Evolutionary conservation across 495 filamentous ascomycete species (phyloP), one percentile per base, ranked within the genome.

Genomic region (Podospora appendiculata): DNA sequence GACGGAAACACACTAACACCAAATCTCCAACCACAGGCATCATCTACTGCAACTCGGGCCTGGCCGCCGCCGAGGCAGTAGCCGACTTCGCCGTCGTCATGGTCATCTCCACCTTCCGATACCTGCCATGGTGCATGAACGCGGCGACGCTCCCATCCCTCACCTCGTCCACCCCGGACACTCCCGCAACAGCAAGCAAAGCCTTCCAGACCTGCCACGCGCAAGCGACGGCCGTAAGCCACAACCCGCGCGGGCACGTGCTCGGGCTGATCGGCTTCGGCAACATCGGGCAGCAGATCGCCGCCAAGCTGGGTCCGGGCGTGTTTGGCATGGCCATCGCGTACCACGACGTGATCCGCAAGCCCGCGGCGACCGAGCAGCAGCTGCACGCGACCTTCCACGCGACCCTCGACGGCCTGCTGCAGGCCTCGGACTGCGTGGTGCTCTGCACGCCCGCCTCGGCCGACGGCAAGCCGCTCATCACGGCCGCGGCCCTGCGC

Each of bases 11-110:
- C n/a, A 25, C 25, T 25, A 25, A 25, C 25, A 25, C 25, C 25
- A 25, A 2, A 2, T 25, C 25, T 5, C 25, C 25, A 45, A 16
- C 16, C 9, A 11, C 36, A 86, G 83, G 82, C 36, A 79, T 88
- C n/a, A 67, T 81, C 25, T 87, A 87, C 68, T 86, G 81, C 72
- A 87, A 88, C 65, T 80, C 79, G 4, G 81, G 81, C 9, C 78
- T 81, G 17, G 82, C 83, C 6, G 85, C 80, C 33, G 84, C 80
- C 14, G 83, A 87, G 56, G 82, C 83, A 34, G 83, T 87, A 32
- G 81, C 81, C 56, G 80, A 84, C 64, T 79, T 83, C 54, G 78
- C 80, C 19, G 71, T 84, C 34, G 80, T 75, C 54, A 76, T 85
- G 58, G 77, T 87, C 43, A 78, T 87, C 53, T 76, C 75, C 19